Evolutionary conservation across 257 asterid species (phyloP).

Genomic region (Petunia axillaris): DNA sequence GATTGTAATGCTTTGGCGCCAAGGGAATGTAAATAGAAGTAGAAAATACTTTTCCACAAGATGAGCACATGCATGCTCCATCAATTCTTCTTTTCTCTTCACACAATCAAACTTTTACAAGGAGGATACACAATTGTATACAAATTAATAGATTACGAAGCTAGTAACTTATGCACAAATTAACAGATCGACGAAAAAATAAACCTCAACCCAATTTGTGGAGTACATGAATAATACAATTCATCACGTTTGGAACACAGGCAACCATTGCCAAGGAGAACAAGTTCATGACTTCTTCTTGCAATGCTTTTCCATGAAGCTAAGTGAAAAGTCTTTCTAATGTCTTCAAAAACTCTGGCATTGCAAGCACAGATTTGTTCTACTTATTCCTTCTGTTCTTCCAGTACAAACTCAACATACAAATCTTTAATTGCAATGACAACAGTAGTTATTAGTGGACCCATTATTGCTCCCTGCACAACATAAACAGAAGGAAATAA

Average conservation of each 20-base stretch:
- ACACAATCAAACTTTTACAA: background rate
- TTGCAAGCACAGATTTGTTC: background rate
- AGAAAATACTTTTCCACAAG: no score
- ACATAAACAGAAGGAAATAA: background rate
- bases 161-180: background rate
- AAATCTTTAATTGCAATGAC: slow-evolving; percentile 71
- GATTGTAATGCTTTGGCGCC: no score
- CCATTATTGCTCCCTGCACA: slow-evolving; percentile 80
- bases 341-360: background rate
- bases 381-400: slow-evolving; percentile 41
- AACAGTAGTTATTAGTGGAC: slow-evolving; percentile 72
- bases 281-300: background rate
- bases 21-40: no score
- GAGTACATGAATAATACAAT: background rate
- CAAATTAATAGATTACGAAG: background rate
- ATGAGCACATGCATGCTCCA: background rate
- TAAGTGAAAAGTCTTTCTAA: background rate
- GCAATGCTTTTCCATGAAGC: background rate
- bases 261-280: background rate
- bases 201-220: background rate
- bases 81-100: background rate
- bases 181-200: background rate
- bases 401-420: slow-evolving; percentile 71
- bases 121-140: background rate
- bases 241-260: background rate